phyloP scores from a whole-genome alignment of 2,329 filamentous ascomycete genomes.

The Lachnellula suecica region DNA sequence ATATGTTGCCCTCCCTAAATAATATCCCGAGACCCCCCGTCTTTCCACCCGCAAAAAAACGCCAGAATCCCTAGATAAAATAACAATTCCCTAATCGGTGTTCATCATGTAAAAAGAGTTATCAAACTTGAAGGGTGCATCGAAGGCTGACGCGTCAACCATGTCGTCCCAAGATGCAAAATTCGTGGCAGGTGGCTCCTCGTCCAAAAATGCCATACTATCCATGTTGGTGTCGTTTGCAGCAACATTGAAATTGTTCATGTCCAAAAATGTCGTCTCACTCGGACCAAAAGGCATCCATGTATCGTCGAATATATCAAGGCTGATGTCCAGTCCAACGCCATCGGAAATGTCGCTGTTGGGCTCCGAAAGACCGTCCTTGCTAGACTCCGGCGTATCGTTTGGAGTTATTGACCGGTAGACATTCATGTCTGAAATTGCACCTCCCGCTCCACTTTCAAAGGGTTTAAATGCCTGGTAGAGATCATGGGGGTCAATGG shows the following conservation, averaged over 20 bases:
- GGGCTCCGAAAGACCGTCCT: slow-evolving; percentile 59
- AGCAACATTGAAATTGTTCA: slow-evolving; percentile 37
- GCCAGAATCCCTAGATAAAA: slow-evolving; percentile 13
- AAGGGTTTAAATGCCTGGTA: slow-evolving; percentile 41
- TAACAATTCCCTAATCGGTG: slow-evolving; percentile 27
- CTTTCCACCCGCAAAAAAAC: slow-evolving; percentile 12
- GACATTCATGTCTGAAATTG: slow-evolving; percentile 52
- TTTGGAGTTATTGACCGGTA: slow-evolving; percentile 59
- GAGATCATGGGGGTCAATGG: slow-evolving; percentile 54
- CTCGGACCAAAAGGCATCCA: slow-evolving; percentile 45
- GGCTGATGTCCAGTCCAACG: slow-evolving; percentile 51
- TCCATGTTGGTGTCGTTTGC: slow-evolving; percentile 22
- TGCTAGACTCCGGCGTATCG: slow-evolving; percentile 64
- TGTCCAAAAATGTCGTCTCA: slow-evolving; percentile 46
- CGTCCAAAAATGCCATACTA: slow-evolving; percentile 29
- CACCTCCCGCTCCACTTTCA: slow-evolving; percentile 43
- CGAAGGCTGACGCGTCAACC: slow-evolving; percentile 42
- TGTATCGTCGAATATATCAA: slow-evolving; percentile 35
- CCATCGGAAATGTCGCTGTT: slow-evolving; percentile 62
- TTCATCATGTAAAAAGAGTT: slow-evolving; percentile 43
- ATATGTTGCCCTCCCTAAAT: background rate
- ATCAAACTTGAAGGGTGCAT: slow-evolving; percentile 54
- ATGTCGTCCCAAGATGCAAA: slow-evolving; percentile 49
- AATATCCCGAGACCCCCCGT: slow-evolving; percentile 10
- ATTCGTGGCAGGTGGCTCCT: slow-evolving; percentile 24